Evolutionary conservation across 2,329 filamentous ascomycete genomes (phyloP).

Genomic region (Lasiodiplodia citricola): DNA sequence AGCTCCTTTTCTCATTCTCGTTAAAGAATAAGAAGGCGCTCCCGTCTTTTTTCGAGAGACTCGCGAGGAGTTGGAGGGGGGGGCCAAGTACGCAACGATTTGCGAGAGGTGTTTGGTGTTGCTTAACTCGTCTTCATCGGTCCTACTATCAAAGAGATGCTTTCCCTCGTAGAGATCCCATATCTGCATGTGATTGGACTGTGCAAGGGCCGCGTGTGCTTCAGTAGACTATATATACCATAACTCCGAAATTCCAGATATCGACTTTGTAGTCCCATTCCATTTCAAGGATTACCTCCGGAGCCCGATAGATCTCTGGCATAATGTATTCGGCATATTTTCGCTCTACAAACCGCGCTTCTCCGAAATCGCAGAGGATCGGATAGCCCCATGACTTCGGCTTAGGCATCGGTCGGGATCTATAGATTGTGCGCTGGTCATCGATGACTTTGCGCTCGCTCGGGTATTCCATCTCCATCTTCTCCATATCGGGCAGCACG

Average conservation of each 20-base stretch:
- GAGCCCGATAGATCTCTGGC: slow-evolving; percentile 43
- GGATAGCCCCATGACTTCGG: slow-evolving; percentile 29
- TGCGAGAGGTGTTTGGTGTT: slow-evolving; percentile 9
- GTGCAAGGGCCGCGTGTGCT: neutral
- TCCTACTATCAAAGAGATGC: slow-evolving; percentile 35
- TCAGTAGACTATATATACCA: slow-evolving; percentile 31
- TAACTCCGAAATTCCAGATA: slow-evolving; percentile 43
- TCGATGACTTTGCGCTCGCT: slow-evolving; percentile 36
- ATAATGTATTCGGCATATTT: slow-evolving; percentile 39
- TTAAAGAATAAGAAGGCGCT: neutral
- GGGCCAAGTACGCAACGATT: slow-evolving; percentile 1
- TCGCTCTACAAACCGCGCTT: slow-evolving; percentile 34
- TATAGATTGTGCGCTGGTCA: slow-evolving; percentile 36
- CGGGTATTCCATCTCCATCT: slow-evolving; percentile 36
- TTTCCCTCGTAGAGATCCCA: slow-evolving; percentile 43
- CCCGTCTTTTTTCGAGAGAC: neutral
- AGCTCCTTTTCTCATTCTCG: neutral
- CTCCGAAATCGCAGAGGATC: slow-evolving; percentile 41
- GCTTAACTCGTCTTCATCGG: slow-evolving; percentile 6
- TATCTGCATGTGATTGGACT: slow-evolving; percentile 31
- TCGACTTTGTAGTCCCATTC: slow-evolving; percentile 43
- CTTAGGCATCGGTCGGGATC: slow-evolving; percentile 25
- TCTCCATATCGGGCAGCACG: slow-evolving; percentile 37
- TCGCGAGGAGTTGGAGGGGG: neutral
- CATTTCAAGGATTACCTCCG: slow-evolving; percentile 43